Percentiles rank a stretch among this genome's conserved stretches.
These are phyloP conservation scores for Ceratobasidium sp. DNA, from an alignment of 1,284 basidiomycete genomes.

Conservation along the genomic window DNA sequence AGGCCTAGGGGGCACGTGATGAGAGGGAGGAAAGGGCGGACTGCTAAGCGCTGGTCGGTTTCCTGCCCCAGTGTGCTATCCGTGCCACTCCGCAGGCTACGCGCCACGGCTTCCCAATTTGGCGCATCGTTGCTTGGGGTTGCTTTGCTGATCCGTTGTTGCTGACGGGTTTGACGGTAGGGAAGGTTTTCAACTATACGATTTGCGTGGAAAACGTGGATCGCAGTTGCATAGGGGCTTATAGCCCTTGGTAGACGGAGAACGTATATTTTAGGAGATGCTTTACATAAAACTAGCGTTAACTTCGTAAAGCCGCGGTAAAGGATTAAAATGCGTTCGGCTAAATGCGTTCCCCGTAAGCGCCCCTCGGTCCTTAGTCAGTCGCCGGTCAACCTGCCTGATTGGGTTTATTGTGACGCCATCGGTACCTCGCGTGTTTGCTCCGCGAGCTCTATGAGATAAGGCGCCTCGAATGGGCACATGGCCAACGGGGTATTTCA, in stretches of 20 bases:
- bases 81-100: too few species aligned
- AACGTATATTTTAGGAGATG: too few species aligned
- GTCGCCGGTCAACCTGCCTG: conserved; percentile 15
- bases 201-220: conserved; percentile 29
- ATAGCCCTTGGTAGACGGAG: too few species aligned
- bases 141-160: neutral
- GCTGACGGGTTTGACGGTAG: conserved; percentile 26
- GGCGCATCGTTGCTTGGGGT: neutral
- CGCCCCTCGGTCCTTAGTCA: conserved; percentile 20
- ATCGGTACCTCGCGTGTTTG: neutral
- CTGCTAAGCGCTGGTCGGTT: too few species aligned
- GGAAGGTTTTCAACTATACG: conserved; percentile 43
- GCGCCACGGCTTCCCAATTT: too few species aligned
- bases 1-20: too few species aligned
- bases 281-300: too few species aligned
- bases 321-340: neutral
- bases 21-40: too few species aligned
- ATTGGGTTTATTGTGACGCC: conserved; percentile 20
- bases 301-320: neutral
- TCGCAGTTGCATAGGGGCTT: conserved; percentile 22
- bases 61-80: too few species aligned
- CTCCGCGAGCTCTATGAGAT: neutral
- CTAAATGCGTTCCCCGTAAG: neutral
- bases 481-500: conserved; percentile 12
- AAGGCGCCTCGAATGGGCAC: conserved; percentile 9